Evolutionary conservation across 768 basidiomycete genomes (phyloP).

Genomic region (Termitomyces titanicus): DNA sequence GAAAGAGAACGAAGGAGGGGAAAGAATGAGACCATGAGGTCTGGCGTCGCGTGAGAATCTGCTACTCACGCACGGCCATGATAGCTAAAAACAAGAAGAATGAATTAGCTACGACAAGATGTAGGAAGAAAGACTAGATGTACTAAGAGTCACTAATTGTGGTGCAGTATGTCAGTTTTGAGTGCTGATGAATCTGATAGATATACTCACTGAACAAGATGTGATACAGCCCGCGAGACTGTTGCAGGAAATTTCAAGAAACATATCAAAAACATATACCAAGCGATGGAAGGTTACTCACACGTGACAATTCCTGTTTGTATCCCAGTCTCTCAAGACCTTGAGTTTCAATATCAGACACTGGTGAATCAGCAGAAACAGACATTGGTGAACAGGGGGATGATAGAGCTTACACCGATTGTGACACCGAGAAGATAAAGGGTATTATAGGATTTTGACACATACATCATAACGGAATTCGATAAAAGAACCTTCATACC

Average conservation of each 20-base stretch:
- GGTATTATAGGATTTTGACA: too few species aligned
- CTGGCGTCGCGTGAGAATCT: not conserved
- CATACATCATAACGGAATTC: too few species aligned
- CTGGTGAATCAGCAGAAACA: not conserved
- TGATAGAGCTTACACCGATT: too few species aligned
- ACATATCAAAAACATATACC: too few species aligned
- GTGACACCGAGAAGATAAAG: too few species aligned
- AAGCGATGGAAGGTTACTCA: slow-evolving; percentile 15
- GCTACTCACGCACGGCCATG: slow-evolving; percentile 55
- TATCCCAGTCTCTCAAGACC: slow-evolving; percentile 51
- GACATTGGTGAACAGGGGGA: not conserved
- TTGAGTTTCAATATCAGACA: slow-evolving; percentile 17
- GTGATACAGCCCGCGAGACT: slow-evolving; percentile 51
- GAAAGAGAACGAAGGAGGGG: not conserved
- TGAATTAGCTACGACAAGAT: not conserved
- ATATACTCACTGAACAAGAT: slow-evolving; percentile 49
- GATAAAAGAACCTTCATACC: too few species aligned
- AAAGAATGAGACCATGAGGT: not conserved
- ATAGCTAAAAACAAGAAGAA: slow-evolving; percentile 37
- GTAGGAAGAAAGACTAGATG: slow-evolving; percentile 2
- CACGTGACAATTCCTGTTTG: slow-evolving; percentile 50
- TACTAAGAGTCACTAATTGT: slow-evolving; percentile 45
- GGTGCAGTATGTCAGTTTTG: not conserved
- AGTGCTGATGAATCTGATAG: not conserved
- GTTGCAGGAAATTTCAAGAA: not conserved